A percentile compares a stretch with the other conserved stretches of the same genome.
These are phyloP conservation scores for Pichia sp. DNA, from an alignment of 1,139 yeast species.

Conservation along the genomic window DNA sequence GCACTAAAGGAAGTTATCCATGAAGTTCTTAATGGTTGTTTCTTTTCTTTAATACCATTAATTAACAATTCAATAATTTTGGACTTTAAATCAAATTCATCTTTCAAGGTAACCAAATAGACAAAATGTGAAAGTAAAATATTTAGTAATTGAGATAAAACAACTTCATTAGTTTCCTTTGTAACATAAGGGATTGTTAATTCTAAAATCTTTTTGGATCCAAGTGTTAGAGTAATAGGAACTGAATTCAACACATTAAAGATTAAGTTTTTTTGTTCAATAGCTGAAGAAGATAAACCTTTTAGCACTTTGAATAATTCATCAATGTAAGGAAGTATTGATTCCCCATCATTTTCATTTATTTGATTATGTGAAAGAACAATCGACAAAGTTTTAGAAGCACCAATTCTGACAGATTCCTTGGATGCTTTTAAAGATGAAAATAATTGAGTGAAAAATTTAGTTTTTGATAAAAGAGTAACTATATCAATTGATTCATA, in stretches of 20 bases:
- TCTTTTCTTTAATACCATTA: conserved; percentile 62
- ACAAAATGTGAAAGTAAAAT: conserved; percentile 43
- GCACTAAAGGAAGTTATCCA: conserved; percentile 60
- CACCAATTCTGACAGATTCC: conserved; percentile 50
- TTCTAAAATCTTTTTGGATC: conserved; percentile 35
- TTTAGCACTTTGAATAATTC: conserved; percentile 56
- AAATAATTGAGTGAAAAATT: conserved; percentile 54
- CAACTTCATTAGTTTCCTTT: conserved; percentile 72
- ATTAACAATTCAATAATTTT: conserved; percentile 33
- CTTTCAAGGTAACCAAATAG: conserved; percentile 13
- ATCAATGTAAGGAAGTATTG: conserved; percentile 34
- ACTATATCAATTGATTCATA: conserved; percentile 33
- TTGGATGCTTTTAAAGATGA: conserved; percentile 69
- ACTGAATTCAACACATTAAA: conserved; percentile 35
- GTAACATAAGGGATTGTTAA: conserved; percentile 45
- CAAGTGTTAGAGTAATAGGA: conserved; percentile 26
- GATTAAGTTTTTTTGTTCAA: conserved; percentile 54
- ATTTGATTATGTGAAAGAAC: conserved; percentile 21
- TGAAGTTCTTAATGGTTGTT: conserved; percentile 51
- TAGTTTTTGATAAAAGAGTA: conserved; percentile 34
- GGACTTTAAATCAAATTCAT: conserved; percentile 5
- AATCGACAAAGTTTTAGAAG: conserved; percentile 38
- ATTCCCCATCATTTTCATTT: conserved; percentile 16
- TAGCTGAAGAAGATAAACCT: conserved; percentile 47
- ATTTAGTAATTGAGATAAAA: conserved; percentile 47